Conservation (phyloP, 2,329 filamentous ascomycete species). For the Colletotrichum musae region DNA sequence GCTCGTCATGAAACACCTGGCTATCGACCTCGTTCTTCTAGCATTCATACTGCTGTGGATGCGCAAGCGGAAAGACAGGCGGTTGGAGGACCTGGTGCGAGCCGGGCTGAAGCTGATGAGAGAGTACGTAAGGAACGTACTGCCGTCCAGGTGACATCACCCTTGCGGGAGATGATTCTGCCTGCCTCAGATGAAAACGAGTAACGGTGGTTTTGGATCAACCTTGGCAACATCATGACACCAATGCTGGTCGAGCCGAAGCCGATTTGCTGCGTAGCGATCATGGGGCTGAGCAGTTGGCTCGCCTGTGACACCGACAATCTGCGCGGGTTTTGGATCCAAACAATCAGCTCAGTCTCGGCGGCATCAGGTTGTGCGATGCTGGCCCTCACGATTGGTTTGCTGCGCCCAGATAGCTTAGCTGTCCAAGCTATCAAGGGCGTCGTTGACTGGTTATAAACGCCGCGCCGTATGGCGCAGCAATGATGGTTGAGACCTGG, state of each 20-base stretch:
- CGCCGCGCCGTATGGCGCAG: too few relatives aligned
- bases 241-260: background rate
- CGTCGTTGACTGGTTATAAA: background rate
- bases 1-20: slow-evolving; percentile 79
- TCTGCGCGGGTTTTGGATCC: background rate
- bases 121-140: slow-evolving; percentile 71
- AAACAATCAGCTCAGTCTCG: background rate
- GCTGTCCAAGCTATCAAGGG: too few relatives aligned
- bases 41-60: slow-evolving; percentile 79
- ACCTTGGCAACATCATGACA: too few relatives aligned
- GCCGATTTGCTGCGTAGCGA: background rate
- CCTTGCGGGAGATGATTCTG: background rate
- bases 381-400: background rate
- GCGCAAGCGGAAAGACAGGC: slow-evolving; percentile 77
- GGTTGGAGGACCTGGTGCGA: slow-evolving; percentile 81
- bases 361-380: background rate
- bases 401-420: background rate
- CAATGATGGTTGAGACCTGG: too few relatives aligned
- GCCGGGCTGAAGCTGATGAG: slow-evolving; percentile 70
- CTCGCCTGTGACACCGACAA: background rate
- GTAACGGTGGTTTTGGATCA: too few relatives aligned
- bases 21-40: slow-evolving; percentile 79
- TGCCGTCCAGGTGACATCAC: slow-evolving; percentile 68
- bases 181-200: background rate
- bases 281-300: slow-evolving; percentile 8